Evolutionary conservation across 176 grass and related monocot species (phyloP).

Genomic region (Rhipidocladum racemiflorum): DNA sequence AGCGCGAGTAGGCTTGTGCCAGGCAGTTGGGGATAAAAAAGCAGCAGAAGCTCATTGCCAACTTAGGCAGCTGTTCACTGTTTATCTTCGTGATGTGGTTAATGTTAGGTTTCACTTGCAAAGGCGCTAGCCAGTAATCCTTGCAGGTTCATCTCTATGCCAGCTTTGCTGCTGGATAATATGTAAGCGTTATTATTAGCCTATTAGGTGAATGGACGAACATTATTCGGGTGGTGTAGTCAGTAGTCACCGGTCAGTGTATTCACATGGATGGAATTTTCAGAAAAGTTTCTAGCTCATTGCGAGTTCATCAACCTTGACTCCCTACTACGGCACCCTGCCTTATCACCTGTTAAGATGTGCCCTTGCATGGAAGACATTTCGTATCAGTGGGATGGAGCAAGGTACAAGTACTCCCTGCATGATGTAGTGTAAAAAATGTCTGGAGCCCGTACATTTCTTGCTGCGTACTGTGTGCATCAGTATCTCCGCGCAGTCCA

Average conservation of each 20-base stretch:
- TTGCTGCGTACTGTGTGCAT: too few species aligned
- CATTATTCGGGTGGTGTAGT: constrained; percentile 14
- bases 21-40: neutral
- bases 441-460: neutral
- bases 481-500: neutral
- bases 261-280: constrained; percentile 34
- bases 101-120: neutral
- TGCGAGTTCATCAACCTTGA: constrained; percentile 5
- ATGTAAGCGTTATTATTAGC: constrained; percentile 15
- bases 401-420: neutral
- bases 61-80: neutral
- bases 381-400: neutral
- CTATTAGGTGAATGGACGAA: constrained; percentile 3
- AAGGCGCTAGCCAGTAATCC: neutral
- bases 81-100: neutral
- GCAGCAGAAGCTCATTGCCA: neutral
- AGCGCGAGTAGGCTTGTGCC: constrained; percentile 46
- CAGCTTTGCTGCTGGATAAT: constrained; percentile 22
- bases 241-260: neutral
- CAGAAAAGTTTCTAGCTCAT: neutral
- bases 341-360: constrained; percentile 15
- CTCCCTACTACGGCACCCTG: neutral
- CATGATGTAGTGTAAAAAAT: neutral
- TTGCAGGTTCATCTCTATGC: constrained; percentile 8
- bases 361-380: constrained; percentile 3